Percentiles rank a stretch among this genome's conserved stretches.
Conservation (phyloP, 208 protist species). For the Leishmania guyanensis region DNA sequence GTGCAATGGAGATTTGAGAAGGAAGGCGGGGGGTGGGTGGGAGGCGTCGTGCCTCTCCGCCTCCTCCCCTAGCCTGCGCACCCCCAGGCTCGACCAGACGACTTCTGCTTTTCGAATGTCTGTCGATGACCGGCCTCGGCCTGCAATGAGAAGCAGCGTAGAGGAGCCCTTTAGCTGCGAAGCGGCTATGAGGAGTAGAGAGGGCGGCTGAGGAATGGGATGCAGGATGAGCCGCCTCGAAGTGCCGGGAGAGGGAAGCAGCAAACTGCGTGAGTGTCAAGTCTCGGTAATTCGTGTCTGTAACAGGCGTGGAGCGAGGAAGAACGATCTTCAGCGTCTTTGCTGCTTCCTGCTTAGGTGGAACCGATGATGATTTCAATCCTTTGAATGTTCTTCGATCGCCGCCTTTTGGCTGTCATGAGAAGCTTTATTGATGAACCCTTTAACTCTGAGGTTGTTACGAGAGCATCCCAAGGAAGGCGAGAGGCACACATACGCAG, state of each 20-base stretch:
- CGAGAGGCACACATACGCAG: not conserved
- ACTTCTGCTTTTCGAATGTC: constrained; percentile 28
- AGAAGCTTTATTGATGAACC: constrained; percentile 27
- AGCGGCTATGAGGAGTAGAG: not conserved
- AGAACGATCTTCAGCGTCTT: too few relatives aligned
- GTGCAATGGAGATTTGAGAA: not conserved
- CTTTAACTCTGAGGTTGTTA: constrained; percentile 28
- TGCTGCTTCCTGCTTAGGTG: too few relatives aligned
- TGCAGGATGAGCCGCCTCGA: not conserved
- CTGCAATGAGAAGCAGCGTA: constrained; percentile 27
- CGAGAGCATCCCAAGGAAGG: not conserved
- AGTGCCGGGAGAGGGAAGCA: not conserved
- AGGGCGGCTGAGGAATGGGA: not conserved
- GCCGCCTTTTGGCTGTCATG: constrained; percentile 4
- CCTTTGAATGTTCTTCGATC: constrained; percentile 38
- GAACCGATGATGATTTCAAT: constrained; percentile 7
- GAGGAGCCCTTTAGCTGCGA: constrained; percentile 40
- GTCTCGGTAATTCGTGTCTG: too few relatives aligned
- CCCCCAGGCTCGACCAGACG: constrained; percentile 1
- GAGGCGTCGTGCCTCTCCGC: not conserved
- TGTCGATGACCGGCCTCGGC: constrained; percentile 1
- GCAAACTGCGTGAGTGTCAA: not conserved
- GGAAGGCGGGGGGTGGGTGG: not conserved
- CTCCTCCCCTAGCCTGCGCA: not conserved
- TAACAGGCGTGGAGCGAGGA: too few relatives aligned